Conservation (phyloP, 2,329 filamentous ascomycete genomes). For the Curvularia verruculosa region DNA sequence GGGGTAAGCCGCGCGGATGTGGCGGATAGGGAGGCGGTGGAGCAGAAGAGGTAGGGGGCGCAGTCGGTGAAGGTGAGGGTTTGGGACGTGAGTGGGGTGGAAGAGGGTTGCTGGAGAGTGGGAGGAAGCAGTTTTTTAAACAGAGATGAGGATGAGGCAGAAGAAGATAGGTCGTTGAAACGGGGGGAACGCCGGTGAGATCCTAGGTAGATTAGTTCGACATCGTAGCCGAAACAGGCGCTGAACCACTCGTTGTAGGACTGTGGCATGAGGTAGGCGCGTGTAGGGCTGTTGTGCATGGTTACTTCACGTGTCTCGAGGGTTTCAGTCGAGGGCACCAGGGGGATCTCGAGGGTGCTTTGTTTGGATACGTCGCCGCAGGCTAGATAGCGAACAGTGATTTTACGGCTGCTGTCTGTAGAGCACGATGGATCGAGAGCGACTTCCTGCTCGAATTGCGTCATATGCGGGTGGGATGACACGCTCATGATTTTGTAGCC, state of each 20-base stretch:
- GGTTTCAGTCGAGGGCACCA: constrained; percentile 46
- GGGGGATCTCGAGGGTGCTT: constrained; percentile 48
- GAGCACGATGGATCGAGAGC: neutral
- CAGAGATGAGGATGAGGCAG: neutral
- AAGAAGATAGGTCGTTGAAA: constrained; percentile 34
- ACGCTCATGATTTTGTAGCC: constrained; percentile 53
- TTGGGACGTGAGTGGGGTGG: constrained; percentile 27
- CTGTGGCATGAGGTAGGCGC: constrained; percentile 52
- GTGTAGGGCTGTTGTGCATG: constrained; percentile 53
- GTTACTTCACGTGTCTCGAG: constrained; percentile 49
- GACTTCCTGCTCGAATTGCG: constrained; percentile 51
- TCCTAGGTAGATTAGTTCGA: constrained; percentile 54
- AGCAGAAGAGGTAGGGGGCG: constrained; percentile 76
- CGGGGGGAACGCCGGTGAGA: constrained; percentile 50
- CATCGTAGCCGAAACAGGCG: constrained; percentile 52
- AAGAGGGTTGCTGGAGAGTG: constrained; percentile 3
- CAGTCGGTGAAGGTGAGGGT: constrained; percentile 73
- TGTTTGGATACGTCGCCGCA: constrained; percentile 33
- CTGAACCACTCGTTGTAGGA: constrained; percentile 54
- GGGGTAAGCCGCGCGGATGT: constrained; percentile 57
- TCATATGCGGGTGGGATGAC: constrained; percentile 48
- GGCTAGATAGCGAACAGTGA: constrained; percentile 51
- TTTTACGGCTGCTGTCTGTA: constrained; percentile 16
- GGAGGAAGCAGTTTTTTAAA: neutral
- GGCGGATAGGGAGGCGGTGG: constrained; percentile 70